A percentile compares a stretch with the other conserved stretches of the same genome.
These are phyloP conservation scores for Physcomitrellopsis africana DNA, from an alignment of 225 moss, liverwort and hornwort species.

Conservation along the genomic window DNA sequence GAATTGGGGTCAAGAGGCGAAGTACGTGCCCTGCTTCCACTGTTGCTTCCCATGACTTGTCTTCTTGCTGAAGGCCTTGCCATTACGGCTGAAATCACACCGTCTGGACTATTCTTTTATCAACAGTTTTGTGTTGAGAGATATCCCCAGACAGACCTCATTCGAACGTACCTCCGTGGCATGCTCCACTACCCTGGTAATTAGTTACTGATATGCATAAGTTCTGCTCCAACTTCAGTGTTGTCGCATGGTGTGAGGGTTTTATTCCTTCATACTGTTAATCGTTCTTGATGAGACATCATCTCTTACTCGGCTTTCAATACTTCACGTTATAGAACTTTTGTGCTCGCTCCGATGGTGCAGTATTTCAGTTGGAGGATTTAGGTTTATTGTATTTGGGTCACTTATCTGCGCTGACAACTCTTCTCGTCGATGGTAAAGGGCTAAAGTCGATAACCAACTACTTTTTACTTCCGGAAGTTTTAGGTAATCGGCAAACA, in stretches of 20 bases:
- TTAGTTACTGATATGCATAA: too few relatives aligned
- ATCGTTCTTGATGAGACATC: constrained; percentile 4
- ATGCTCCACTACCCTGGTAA: too few relatives aligned
- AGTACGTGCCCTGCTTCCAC: constrained; percentile 4
- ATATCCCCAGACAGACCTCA: background rate
- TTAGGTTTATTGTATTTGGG: too few relatives aligned
- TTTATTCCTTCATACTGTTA: background rate
- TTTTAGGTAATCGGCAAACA: background rate
- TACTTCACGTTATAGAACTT: too few relatives aligned
- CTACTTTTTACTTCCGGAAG: background rate
- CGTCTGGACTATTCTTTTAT: constrained; percentile 7
- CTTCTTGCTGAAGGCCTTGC: constrained; percentile 9
- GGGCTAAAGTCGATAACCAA: background rate
- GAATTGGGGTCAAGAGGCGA: constrained; percentile 32
- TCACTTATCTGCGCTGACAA: too few relatives aligned
- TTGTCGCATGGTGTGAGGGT: constrained; percentile 24
- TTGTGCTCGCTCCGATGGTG: too few relatives aligned
- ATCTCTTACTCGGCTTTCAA: background rate
- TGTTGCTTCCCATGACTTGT: constrained; percentile 17
- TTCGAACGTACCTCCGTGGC: too few relatives aligned
- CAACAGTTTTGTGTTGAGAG: constrained; percentile 3
- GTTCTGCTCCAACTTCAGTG: background rate
- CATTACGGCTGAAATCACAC: constrained; percentile 27
- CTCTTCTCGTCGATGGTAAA: too few relatives aligned
- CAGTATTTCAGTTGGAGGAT: too few relatives aligned